A percentile compares a stretch with the other conserved stretches of the same genome.
Conservation (phyloP, 1,284 basidiomycete genomes). For the Marasmius sp. region DNA sequence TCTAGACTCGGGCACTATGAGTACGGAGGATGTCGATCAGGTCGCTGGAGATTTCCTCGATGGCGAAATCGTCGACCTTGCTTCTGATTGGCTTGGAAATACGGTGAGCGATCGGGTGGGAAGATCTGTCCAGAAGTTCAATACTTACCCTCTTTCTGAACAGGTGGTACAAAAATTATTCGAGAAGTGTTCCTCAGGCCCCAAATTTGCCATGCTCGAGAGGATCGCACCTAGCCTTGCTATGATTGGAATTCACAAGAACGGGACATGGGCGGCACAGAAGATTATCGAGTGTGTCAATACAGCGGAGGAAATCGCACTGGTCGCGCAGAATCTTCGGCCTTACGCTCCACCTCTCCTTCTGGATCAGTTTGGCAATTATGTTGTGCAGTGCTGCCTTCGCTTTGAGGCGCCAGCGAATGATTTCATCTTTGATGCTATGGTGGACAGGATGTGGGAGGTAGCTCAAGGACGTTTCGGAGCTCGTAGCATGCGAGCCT, state of each 20-base stretch:
- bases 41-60: conserved; percentile 90
- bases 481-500: conserved; percentile 96
- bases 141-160: conserved; percentile 14
- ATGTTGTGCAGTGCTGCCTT: conserved; percentile 94
- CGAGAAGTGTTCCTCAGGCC: conserved; percentile 79
- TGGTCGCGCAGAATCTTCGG: conserved; percentile 85
- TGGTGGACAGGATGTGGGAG: conserved; percentile 98
- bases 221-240: conserved; percentile 93
- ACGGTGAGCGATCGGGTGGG: conserved; percentile 46
- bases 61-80: conserved; percentile 88
- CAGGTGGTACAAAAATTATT: conserved; percentile 96
- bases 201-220: conserved; percentile 90
- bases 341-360: conserved; percentile 94
- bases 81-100: conserved; percentile 99
- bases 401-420: conserved; percentile 87
- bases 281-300: conserved; percentile 97
- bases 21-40: conserved; percentile 86
- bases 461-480: conserved; percentile 96
- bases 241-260: conserved; percentile 98
- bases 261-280: conserved; percentile 99
- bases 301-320: conserved; percentile 82
- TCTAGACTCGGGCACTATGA: conserved; percentile 81
- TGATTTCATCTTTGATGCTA: conserved; percentile 97
- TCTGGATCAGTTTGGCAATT: conserved; percentile 97
- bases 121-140: not conserved